Conservation (phyloP, 164 flowering plant species). For the Vitis riparia region DNA sequence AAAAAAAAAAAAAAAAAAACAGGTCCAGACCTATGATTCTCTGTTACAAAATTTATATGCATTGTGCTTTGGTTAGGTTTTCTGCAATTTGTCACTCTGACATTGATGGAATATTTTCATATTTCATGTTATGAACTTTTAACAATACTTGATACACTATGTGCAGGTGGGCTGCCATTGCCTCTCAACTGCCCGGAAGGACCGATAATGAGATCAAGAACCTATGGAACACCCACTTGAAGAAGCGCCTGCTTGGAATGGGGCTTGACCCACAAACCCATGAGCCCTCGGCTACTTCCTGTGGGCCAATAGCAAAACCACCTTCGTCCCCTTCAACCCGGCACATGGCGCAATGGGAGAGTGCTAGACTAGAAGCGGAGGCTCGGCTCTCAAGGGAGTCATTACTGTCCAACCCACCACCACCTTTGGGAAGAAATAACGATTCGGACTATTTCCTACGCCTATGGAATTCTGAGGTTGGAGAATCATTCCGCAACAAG, state of each 20-base stretch:
- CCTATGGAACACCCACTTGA: slow-evolving; percentile 95
- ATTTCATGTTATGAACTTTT: not conserved
- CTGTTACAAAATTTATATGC: too few species aligned
- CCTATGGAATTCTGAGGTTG: slow-evolving; percentile 88
- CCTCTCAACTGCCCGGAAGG: slow-evolving; percentile 85
- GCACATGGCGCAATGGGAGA: slow-evolving; percentile 99
- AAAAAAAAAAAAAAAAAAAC: too few species aligned
- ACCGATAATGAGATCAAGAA: slow-evolving; percentile 98
- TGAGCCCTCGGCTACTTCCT: slow-evolving; percentile 34
- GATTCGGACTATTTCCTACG: slow-evolving; percentile 62
- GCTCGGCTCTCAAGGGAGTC: slow-evolving; percentile 82
- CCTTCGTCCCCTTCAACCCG: slow-evolving; percentile 53
- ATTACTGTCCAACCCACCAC: slow-evolving; percentile 24
- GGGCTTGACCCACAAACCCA: slow-evolving; percentile 74
- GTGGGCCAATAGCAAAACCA: slow-evolving; percentile 7
- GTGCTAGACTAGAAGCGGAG: slow-evolving; percentile 94
- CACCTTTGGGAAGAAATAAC: slow-evolving; percentile 11
- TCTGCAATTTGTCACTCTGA: too few species aligned
- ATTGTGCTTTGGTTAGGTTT: too few species aligned
- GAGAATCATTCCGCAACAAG: slow-evolving; percentile 67
- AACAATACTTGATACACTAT: not conserved
- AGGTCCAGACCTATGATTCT: too few species aligned
- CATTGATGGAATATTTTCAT: too few species aligned
- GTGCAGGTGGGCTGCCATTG: slow-evolving; percentile 95
- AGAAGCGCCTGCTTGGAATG: slow-evolving; percentile 66